Conservation (phyloP, 2,329 filamentous ascomycete genomes). For the Rutstroemia sydowiana region DNA sequence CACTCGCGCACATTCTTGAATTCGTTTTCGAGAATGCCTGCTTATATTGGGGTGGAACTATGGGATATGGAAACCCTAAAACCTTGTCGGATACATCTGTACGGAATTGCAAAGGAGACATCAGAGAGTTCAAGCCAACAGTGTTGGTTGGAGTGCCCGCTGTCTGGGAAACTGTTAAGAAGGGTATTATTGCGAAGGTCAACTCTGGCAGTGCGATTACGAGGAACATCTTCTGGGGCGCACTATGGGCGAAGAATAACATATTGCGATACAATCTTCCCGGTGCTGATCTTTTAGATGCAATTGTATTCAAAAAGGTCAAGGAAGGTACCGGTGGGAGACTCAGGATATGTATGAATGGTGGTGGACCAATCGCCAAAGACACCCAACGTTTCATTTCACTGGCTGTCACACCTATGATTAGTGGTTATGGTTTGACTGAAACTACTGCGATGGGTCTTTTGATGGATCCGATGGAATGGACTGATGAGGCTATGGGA, state of each 20-base stretch:
- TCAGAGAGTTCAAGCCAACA: constrained; percentile 82
- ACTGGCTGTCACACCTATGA: constrained; percentile 88
- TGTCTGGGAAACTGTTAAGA: constrained; percentile 94
- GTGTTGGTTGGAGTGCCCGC: constrained; percentile 91
- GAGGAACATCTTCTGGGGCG: constrained; percentile 70
- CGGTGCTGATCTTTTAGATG: constrained; percentile 64
- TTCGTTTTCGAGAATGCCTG: constrained; percentile 90
- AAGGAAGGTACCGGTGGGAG: constrained; percentile 83
- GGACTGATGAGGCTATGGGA: constrained; percentile 70
- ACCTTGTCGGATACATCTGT: constrained; percentile 82
- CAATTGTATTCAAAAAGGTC: constrained; percentile 84
- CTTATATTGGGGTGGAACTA: constrained; percentile 78
- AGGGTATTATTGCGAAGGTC: constrained; percentile 70
- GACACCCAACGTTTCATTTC: constrained; percentile 88
- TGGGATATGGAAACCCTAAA: constrained; percentile 86
- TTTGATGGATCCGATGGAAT: constrained; percentile 78
- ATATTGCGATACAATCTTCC: constrained; percentile 54
- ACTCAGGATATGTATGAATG: constrained; percentile 87
- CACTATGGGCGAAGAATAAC: constrained; percentile 51
- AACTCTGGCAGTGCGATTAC: constrained; percentile 62
- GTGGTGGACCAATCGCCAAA: constrained; percentile 81
- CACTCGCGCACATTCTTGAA: constrained; percentile 91
- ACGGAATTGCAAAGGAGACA: constrained; percentile 85
- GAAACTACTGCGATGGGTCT: constrained; percentile 83
- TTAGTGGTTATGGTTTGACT: constrained; percentile 87